phyloP scores from a whole-genome alignment of 2,329 filamentous ascomycete species.

The Botrytis porri region DNA sequence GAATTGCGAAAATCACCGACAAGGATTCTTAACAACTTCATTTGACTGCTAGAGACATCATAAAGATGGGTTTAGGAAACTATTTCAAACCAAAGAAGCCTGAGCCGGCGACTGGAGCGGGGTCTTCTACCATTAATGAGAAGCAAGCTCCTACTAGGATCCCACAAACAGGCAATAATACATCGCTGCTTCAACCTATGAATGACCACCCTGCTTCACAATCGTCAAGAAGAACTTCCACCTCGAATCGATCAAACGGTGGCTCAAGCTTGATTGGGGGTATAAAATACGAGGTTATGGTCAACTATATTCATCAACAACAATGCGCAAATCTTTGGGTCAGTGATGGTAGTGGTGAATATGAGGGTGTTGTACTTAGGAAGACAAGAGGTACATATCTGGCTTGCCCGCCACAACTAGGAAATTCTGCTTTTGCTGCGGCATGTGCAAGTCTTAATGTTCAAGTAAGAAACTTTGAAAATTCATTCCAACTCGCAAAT shows the following conservation, averaged over 20 bases:
- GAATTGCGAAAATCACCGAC: not conserved
- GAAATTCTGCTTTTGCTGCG: slow-evolving; percentile 59
- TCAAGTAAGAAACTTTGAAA: slow-evolving; percentile 49
- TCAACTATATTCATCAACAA: slow-evolving; percentile 78
- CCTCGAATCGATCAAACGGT: slow-evolving; percentile 45
- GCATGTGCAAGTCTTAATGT: slow-evolving; percentile 70
- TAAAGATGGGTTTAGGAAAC: slow-evolving; percentile 56
- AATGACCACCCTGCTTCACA: slow-evolving; percentile 49
- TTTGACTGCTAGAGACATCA: slow-evolving; percentile 24
- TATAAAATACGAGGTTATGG: slow-evolving; percentile 80
- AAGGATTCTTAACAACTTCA: not conserved
- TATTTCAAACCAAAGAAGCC: slow-evolving; percentile 60
- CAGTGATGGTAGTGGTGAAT: slow-evolving; percentile 62
- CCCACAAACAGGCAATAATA: slow-evolving; percentile 38
- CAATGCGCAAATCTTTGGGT: slow-evolving; percentile 75
- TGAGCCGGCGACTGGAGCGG: slow-evolving; percentile 27
- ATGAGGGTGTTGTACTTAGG: slow-evolving; percentile 70
- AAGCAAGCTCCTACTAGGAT: slow-evolving; percentile 36
- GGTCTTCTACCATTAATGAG: slow-evolving; percentile 45
- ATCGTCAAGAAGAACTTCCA: slow-evolving; percentile 52
- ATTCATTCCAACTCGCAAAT: not conserved
- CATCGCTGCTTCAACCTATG: slow-evolving; percentile 50
- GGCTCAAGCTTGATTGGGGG: slow-evolving; percentile 63
- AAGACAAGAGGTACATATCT: slow-evolving; percentile 68
- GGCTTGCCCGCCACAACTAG: slow-evolving; percentile 66